A percentile compares a stretch with the other conserved stretches of the same genome.
Evolutionary conservation across 2,329 filamentous ascomycete species (phyloP).

Genomic region (Ophiocordyceps unilateralis): DNA sequence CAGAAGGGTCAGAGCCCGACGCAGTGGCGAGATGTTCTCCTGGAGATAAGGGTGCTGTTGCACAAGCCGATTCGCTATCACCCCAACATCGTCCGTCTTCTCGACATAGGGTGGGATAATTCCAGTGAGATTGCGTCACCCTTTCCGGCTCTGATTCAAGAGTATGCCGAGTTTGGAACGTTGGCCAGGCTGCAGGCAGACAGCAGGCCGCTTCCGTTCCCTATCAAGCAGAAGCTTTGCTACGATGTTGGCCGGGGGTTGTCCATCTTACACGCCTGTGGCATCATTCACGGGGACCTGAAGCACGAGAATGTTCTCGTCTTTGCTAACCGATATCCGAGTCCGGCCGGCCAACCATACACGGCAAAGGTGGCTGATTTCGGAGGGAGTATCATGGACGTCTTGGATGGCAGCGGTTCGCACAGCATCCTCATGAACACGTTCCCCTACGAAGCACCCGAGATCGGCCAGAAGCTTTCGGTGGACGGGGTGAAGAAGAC

Average conservation of each 20-base stretch:
- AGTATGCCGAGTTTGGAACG: background rate
- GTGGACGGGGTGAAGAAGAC: background rate
- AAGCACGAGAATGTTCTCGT: slow-evolving; percentile 1
- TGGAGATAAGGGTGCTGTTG: background rate
- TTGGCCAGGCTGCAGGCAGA: background rate
- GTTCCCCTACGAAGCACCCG: background rate
- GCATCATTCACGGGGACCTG: background rate
- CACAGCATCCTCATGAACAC: background rate
- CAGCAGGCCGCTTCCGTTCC: background rate
- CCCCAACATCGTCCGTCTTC: background rate
- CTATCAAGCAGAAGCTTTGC: background rate
- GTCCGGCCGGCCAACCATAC: background rate
- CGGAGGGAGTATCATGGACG: background rate
- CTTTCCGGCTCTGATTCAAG: background rate
- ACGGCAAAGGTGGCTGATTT: background rate
- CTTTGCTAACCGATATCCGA: background rate
- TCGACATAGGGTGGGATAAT: background rate
- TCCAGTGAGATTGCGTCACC: background rate
- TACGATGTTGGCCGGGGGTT: background rate
- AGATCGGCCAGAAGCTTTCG: background rate
- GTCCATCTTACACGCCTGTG: background rate
- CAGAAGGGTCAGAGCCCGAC: background rate
- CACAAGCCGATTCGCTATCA: background rate
- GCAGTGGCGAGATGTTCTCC: background rate
- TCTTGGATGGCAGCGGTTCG: background rate